A percentile compares a stretch with the other conserved stretches of the same genome.
Conservation (phyloP, 345 rosid genomes). For the Dimocarpus longan region DNA sequence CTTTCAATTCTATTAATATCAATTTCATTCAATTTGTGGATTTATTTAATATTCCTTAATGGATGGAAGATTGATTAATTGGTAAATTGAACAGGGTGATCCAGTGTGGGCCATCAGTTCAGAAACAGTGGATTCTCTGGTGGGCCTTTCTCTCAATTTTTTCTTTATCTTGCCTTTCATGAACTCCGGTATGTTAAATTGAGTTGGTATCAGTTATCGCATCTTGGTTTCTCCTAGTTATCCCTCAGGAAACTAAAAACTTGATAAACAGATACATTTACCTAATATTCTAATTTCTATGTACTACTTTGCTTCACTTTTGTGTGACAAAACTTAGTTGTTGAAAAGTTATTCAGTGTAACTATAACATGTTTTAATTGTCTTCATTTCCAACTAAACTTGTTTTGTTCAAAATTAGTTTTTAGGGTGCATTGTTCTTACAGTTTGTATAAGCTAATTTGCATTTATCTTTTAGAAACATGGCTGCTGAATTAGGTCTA, state of each 20-base stretch:
- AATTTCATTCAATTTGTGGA: not conserved
- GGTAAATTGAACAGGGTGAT: constrained; percentile 64
- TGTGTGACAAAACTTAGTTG: not conserved
- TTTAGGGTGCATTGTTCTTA: not conserved
- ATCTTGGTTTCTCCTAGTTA: no score
- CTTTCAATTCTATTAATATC: not conserved
- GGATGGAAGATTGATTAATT: not conserved
- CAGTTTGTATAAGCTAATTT: not conserved
- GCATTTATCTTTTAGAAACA: not conserved
- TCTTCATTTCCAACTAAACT: not conserved
- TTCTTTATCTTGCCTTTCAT: constrained; percentile 84
- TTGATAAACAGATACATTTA: not conserved
- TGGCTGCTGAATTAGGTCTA: not conserved
- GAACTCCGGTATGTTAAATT: constrained; percentile 57
- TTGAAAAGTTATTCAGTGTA: not conserved
- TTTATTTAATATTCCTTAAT: no score
- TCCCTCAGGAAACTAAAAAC: not conserved
- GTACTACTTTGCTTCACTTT: not conserved
- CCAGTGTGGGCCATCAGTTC: constrained; percentile 90
- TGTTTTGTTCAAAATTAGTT: not conserved
- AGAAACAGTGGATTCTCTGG: constrained; percentile 67
- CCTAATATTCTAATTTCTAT: not conserved
- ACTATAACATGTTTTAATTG: not conserved
- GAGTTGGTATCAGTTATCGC: not conserved
- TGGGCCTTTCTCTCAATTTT: constrained; percentile 88